A percentile compares a stretch with the other conserved stretches of the same genome.
These are phyloP conservation scores for Rhodocollybia butyracea DNA, from an alignment of 768 basidiomycete genomes.

Conservation along the genomic window DNA sequence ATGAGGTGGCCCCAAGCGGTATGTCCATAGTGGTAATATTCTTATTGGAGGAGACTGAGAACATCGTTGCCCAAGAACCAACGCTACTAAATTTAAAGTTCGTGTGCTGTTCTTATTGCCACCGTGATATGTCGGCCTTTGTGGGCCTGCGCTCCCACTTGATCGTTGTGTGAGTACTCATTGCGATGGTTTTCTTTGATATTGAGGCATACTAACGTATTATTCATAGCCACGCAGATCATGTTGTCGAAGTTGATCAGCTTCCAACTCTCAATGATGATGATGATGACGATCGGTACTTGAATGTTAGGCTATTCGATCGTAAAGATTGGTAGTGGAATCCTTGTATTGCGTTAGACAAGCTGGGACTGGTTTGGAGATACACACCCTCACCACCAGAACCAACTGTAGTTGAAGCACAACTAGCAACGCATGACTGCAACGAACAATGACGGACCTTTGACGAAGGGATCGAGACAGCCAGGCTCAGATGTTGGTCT, in stretches of 20 bases:
- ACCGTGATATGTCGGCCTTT: not conserved
- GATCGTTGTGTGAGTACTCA: not conserved
- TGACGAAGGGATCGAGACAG: no score
- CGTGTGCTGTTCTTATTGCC: not conserved
- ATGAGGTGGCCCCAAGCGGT: not conserved
- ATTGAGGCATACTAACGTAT: no score
- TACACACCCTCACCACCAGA: not conserved
- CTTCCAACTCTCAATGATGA: not conserved
- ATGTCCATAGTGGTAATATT: not conserved
- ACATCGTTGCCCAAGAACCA: conserved; percentile 1
- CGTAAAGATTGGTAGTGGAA: not conserved
- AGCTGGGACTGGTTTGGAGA: not conserved
- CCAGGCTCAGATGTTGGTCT: no score
- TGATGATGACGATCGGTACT: no score
- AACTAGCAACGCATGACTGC: no score
- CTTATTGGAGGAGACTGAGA: not conserved
- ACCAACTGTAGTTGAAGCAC: no score
- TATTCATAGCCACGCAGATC: not conserved
- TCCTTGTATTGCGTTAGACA: not conserved
- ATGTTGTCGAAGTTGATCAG: not conserved
- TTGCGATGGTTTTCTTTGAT: not conserved
- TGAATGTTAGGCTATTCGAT: no score
- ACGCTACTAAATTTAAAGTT: not conserved
- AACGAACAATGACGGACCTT: no score
- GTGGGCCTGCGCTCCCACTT: not conserved